Conservation (phyloP, 495 filamentous ascomycete species). For the Trypethelium eluteriae region DNA sequence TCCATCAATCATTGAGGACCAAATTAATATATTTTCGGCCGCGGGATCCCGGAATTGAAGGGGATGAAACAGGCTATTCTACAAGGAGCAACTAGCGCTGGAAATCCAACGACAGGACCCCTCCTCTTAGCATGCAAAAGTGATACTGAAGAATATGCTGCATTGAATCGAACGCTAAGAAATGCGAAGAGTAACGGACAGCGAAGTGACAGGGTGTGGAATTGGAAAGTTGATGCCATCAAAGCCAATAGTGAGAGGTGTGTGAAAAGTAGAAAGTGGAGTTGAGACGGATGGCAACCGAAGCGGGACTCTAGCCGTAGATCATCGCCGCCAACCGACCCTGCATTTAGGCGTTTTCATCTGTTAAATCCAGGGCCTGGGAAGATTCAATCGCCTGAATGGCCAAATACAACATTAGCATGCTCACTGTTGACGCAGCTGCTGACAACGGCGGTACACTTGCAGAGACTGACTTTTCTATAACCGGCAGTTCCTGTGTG, state of each 20-base stretch:
- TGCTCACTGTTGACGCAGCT: not conserved
- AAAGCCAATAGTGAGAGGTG: not conserved
- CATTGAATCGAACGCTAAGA: no score
- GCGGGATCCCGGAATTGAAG: not conserved
- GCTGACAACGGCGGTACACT: not conserved
- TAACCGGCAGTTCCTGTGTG: not conserved
- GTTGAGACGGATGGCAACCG: not conserved
- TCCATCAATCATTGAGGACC: constrained; percentile 6
- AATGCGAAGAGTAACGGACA: no score
- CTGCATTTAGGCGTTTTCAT: not conserved
- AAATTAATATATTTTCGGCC: constrained; percentile 10
- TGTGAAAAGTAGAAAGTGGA: not conserved
- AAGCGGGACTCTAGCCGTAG: not conserved
- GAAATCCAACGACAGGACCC: not conserved
- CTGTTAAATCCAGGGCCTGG: not conserved
- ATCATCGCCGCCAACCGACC: constrained; percentile 1
- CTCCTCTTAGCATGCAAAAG: no score
- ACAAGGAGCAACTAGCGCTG: not conserved
- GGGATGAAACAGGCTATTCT: not conserved
- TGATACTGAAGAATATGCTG: no score
- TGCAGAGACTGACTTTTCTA: not conserved
- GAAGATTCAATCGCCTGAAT: not conserved
- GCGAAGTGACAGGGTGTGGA: not conserved
- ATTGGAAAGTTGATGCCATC: not conserved
- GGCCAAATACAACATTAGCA: not conserved